These are phyloP conservation scores for Pascua sp. DNA, from an alignment of 1,284 basidiomycete species.

Conservation along the genomic window DNA sequence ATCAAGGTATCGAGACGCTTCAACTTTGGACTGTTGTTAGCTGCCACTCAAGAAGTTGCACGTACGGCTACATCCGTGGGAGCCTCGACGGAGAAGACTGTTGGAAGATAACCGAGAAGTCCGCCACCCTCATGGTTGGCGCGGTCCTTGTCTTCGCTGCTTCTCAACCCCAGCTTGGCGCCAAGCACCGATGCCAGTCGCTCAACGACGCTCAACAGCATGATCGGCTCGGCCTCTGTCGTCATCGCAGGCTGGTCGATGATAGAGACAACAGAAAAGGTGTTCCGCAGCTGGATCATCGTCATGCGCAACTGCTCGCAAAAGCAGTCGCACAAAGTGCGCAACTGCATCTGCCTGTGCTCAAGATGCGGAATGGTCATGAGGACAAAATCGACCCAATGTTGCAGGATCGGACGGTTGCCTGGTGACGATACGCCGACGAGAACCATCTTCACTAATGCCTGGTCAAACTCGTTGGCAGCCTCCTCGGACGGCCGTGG, in stretches of 20 bases:
- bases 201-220: slow-evolving; percentile 78
- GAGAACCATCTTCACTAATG: slow-evolving; percentile 70
- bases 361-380: slow-evolving; percentile 73
- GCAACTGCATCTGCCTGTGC: slow-evolving; percentile 58
- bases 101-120: slow-evolving; percentile 48
- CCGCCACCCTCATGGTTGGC: slow-evolving; percentile 53
- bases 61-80: slow-evolving; percentile 27
- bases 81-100: slow-evolving; percentile 48
- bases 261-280: slow-evolving; percentile 46
- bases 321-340: slow-evolving; percentile 74
- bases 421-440: slow-evolving; percentile 68
- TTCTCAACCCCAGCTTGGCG: slow-evolving; percentile 9
- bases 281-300: slow-evolving; percentile 49
- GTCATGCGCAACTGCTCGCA: slow-evolving; percentile 65
- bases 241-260: slow-evolving; percentile 43
- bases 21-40: slow-evolving; percentile 18
- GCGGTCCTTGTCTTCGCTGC: slow-evolving; percentile 40
- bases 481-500: background rate
- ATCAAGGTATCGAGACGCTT: slow-evolving; percentile 32
- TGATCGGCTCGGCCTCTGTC: slow-evolving; percentile 78
- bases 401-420: slow-evolving; percentile 78
- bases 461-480: slow-evolving; percentile 29
- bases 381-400: slow-evolving; percentile 95
- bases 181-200: slow-evolving; percentile 65
- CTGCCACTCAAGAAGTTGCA: background rate